These are phyloP conservation scores for Rhododendron kiyosumense DNA, from an alignment of 148 eudicot genomes.

Conservation along the genomic window DNA sequence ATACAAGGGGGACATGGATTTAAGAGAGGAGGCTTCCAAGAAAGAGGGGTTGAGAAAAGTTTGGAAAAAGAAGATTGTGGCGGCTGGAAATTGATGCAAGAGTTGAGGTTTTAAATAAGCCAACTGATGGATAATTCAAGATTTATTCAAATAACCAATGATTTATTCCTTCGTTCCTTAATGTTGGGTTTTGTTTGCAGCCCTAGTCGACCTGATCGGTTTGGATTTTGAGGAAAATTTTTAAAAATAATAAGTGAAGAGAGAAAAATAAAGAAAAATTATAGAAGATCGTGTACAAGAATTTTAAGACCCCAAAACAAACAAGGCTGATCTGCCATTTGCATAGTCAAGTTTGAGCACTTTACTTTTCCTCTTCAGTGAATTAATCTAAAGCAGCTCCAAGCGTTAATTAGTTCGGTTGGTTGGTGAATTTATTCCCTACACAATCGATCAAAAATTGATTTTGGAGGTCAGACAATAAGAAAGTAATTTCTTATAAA, in stretches of 20 bases:
- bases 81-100: neutral
- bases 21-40: neutral
- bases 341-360: neutral
- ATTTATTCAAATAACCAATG: no score
- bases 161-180: no score
- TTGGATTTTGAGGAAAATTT: no score
- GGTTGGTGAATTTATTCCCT: rapidly evolving
- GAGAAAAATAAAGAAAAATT: no score
- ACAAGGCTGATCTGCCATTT: neutral
- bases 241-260: no score
- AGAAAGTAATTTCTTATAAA: no score
- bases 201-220: no score
- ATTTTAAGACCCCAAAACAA: no score
- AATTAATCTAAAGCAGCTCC: neutral
- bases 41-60: neutral
- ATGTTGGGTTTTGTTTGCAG: no score
- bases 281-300: rapidly evolving
- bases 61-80: neutral
- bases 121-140: neutral
- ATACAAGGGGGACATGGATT: neutral
- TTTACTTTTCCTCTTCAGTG: neutral
- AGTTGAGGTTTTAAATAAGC: neutral
- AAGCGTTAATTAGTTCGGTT: neutral
- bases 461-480: neutral
- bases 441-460: no score